Percentiles rank a stretch among this genome's conserved stretches.
phyloP scores from a whole-genome alignment of 192 early-diverging fungal genomes.

The Ambispora gerdemannii region DNA sequence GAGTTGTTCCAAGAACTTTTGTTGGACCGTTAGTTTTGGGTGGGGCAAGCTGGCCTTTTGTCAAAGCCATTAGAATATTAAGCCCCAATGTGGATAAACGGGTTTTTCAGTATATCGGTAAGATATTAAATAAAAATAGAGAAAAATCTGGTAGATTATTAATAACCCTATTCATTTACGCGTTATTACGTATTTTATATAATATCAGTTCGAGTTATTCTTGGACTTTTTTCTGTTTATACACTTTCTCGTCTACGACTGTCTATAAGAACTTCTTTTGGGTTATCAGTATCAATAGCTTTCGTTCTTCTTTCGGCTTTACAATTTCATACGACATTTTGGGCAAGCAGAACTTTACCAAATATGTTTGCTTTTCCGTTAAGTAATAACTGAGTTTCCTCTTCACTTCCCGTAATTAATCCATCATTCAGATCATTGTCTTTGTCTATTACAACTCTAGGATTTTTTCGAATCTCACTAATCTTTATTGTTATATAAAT shows the following conservation, averaged over 20 bases:
- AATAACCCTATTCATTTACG: too few relatives aligned
- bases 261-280: constrained; percentile 57
- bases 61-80: constrained; percentile 32
- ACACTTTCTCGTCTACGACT: constrained; percentile 52
- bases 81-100: constrained; percentile 31
- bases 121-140: too few relatives aligned
- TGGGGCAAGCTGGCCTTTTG: constrained; percentile 47
- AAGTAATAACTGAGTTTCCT: constrained; percentile 29
- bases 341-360: constrained; percentile 81
- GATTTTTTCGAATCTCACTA: too few relatives aligned
- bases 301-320: constrained; percentile 53
- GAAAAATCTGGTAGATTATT: too few relatives aligned
- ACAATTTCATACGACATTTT: constrained; percentile 91
- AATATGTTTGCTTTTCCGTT: constrained; percentile 82
- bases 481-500: neutral
- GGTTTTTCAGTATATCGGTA: constrained; percentile 42
- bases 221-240: constrained; percentile 48
- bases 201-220: constrained; percentile 46
- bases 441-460: neutral
- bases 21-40: constrained; percentile 72
- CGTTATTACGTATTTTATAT: too few relatives aligned
- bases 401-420: neutral
- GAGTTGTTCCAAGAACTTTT: constrained; percentile 94
- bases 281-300: constrained; percentile 45
- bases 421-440: neutral